Percentiles rank a stretch among this genome's conserved stretches.
Conservation (phyloP, 2,329 filamentous ascomycete genomes). For the Beauveria sp. region DNA sequence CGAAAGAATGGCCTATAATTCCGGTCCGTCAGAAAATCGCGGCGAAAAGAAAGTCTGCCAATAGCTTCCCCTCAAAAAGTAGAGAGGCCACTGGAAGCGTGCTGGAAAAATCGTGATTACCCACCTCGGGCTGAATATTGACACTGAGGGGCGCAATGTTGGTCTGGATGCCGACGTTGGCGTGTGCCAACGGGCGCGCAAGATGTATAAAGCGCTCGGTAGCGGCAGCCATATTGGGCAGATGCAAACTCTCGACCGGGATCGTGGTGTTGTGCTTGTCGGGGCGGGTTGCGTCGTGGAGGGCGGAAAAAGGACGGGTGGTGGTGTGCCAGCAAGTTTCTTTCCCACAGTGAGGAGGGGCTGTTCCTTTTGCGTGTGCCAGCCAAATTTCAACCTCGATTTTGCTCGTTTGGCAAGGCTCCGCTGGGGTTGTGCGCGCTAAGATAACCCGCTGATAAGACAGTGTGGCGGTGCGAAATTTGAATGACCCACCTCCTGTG, state of each 20-base stretch:
- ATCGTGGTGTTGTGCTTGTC: slow-evolving; percentile 7
- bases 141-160: slow-evolving; percentile 89
- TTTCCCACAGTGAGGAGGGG: slow-evolving; percentile 12
- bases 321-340: slow-evolving; percentile 14
- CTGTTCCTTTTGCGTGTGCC: slow-evolving; percentile 13
- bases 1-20: slow-evolving; percentile 56
- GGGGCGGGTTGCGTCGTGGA: slow-evolving; percentile 16
- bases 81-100: background rate
- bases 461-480: slow-evolving; percentile 20
- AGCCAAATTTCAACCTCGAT: slow-evolving; percentile 29
- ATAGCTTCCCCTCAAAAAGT: background rate
- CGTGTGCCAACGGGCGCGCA: slow-evolving; percentile 81
- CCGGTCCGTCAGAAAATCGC: background rate
- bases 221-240: slow-evolving; percentile 69
- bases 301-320: slow-evolving; percentile 12
- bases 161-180: slow-evolving; percentile 68
- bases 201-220: slow-evolving; percentile 89
- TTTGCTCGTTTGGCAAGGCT: slow-evolving; percentile 35
- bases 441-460: slow-evolving; percentile 41
- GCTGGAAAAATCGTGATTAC: slow-evolving; percentile 19
- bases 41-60: background rate
- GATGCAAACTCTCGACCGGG: slow-evolving; percentile 12
- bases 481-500: slow-evolving; percentile 22
- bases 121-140: slow-evolving; percentile 90
- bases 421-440: slow-evolving; percentile 45